Percentiles rank a stretch among this genome's conserved stretches.
phyloP scores from a whole-genome alignment of 805 yeast genomes.

The Kluyveromyces aestuarii region DNA sequence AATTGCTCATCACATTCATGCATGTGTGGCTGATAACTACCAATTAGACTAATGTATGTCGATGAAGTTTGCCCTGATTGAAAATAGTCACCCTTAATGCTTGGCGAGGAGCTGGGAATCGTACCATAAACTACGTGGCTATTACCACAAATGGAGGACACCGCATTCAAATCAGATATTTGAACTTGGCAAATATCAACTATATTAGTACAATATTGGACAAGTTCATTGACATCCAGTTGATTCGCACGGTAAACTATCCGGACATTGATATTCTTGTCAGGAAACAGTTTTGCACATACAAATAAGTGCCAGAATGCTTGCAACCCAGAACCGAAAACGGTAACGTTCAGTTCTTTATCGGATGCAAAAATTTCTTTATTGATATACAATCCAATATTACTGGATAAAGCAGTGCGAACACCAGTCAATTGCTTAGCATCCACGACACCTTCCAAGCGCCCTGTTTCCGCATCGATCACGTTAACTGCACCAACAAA shows the following conservation, averaged over 20 bases:
- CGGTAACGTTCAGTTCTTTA: constrained; percentile 20
- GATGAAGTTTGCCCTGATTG: constrained; percentile 11
- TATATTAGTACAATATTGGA: constrained; percentile 24
- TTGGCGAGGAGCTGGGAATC: constrained; percentile 45
- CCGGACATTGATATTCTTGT: constrained; percentile 29
- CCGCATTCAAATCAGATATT: constrained; percentile 13
- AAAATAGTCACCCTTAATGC: constrained; percentile 20
- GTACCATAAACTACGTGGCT: constrained; percentile 51
- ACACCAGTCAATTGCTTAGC: constrained; percentile 56
- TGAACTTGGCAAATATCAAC: constrained; percentile 28
- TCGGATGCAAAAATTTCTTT: constrained; percentile 10
- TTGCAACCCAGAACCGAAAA: constrained; percentile 57
- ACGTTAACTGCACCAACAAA: constrained; percentile 50
- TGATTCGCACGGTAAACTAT: constrained; percentile 30
- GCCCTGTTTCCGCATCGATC: constrained; percentile 43
- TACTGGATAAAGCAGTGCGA: constrained; percentile 53
- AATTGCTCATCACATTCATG: constrained; percentile 42
- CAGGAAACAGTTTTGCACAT: constrained; percentile 6
- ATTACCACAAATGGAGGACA: constrained; percentile 24
- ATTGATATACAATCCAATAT: constrained; percentile 33
- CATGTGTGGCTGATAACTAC: constrained; percentile 63
- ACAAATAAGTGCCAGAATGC: constrained; percentile 49
- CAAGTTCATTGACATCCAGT: constrained; percentile 40
- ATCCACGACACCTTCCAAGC: constrained; percentile 43
- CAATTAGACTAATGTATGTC: constrained; percentile 42